These are phyloP conservation scores for Vitis hybrid DNA, from an alignment of 177 flowering plant species.

Conservation along the genomic window DNA sequence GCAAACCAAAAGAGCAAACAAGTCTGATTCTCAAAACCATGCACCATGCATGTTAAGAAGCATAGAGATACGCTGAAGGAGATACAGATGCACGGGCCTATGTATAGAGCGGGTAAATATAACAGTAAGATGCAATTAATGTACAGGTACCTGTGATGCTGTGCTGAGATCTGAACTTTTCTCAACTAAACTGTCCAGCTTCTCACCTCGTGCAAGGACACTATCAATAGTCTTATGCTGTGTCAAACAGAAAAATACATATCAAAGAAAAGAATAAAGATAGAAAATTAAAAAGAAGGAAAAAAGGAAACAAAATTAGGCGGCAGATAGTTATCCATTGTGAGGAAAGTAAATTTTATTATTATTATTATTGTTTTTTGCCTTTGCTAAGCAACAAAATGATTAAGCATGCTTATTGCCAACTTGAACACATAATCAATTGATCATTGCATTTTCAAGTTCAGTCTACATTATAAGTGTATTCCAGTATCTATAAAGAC, in stretches of 20 bases:
- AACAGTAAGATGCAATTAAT: background rate
- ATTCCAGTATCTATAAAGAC: no score
- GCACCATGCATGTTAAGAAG: no score
- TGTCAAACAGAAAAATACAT: background rate
- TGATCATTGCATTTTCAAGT: background rate
- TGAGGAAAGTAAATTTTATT: no score
- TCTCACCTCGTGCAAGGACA: conserved; percentile 95
- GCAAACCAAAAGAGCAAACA: no score
- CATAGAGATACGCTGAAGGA: background rate
- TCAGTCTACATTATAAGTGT: background rate
- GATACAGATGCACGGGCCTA: background rate
- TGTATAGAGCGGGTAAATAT: background rate
- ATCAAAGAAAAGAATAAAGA: background rate
- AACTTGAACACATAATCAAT: background rate
- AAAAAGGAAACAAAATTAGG: background rate
- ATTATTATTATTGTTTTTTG: no score
- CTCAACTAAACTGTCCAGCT: conserved; percentile 92
- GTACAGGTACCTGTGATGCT: conserved; percentile 81
- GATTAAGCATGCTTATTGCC: no score
- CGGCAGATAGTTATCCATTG: background rate
- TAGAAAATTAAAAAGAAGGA: background rate
- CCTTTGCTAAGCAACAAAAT: no score
- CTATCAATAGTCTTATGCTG: conserved; percentile 99
- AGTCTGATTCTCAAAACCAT: no score
- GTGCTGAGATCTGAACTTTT: conserved; percentile 99